Evolutionary conservation across 805 yeast species (phyloP).

Genomic region (Wickerhamomyces chaumierensis): DNA sequence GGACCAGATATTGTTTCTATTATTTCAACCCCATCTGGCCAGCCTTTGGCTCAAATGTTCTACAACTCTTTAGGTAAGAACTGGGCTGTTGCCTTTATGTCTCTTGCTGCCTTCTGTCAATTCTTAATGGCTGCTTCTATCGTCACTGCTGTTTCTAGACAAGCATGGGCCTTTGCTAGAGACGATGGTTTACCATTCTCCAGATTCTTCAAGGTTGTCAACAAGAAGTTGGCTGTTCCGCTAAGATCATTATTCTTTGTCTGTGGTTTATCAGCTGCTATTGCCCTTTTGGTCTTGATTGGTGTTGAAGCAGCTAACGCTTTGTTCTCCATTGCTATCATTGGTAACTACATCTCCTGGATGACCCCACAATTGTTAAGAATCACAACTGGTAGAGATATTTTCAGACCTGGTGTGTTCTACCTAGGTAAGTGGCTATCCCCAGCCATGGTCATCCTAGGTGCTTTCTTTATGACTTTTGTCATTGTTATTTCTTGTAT

Average conservation of each 20-base stretch:
- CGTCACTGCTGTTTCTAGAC: slow-evolving; percentile 52
- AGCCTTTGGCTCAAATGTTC: slow-evolving; percentile 56
- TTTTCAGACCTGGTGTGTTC: slow-evolving; percentile 58
- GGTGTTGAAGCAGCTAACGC: slow-evolving; percentile 34
- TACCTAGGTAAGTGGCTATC: slow-evolving; percentile 42
- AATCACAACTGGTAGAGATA: slow-evolving; percentile 32
- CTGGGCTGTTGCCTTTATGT: slow-evolving; percentile 58
- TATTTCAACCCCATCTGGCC: slow-evolving; percentile 37
- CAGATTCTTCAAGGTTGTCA: slow-evolving; percentile 41
- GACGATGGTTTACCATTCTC: slow-evolving; percentile 65
- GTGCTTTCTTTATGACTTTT: slow-evolving; percentile 39
- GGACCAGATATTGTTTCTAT: slow-evolving; percentile 31
- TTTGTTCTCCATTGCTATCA: slow-evolving; percentile 29
- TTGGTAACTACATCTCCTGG: slow-evolving; percentile 33
- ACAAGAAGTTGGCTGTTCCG: slow-evolving; percentile 47
- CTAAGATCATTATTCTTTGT: slow-evolving; percentile 44
- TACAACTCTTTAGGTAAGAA: slow-evolving; percentile 49
- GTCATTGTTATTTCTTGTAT: slow-evolving; percentile 49
- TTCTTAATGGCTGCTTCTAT: slow-evolving; percentile 56
- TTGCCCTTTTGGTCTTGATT: slow-evolving; percentile 29
- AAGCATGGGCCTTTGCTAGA: slow-evolving; percentile 65
- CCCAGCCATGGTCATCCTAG: slow-evolving; percentile 32
- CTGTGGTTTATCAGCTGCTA: slow-evolving; percentile 22
- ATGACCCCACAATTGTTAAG: slow-evolving; percentile 27
- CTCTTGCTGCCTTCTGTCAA: slow-evolving; percentile 46